Evolutionary conservation across 805 yeast species (phyloP), one percentile per base, ranked within the genome.

Genomic region (Clavispora phyllophila): DNA sequence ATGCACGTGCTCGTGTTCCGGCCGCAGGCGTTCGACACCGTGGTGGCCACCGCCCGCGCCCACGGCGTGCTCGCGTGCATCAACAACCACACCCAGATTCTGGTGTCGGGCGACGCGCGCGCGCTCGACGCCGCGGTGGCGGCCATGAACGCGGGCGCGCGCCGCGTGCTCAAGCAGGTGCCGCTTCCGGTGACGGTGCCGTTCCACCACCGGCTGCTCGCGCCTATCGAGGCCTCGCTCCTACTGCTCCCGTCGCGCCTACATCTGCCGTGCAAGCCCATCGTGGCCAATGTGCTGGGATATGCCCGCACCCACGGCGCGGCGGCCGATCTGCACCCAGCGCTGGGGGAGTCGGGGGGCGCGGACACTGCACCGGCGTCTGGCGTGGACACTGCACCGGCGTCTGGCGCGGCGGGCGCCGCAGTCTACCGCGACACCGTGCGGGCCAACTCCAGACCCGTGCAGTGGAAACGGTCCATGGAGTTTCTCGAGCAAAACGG

Each of bases 111-210:
- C 3, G 52, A 50, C 10, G 44, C 43, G 5, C 32, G 37, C 1
- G 56, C 51, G 1, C 47, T 77, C 2, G 50, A 51, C 7, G 41
- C 45, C 3, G 54, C 57, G 9, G 48, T 70, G 0, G 44, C 19
- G 10, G 47, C 46, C 17, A 27, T 53, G 4, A 43, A 49, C 23
- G 8, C 46, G 13, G 47, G 49, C 37, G 31, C 36, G n/a, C 51
- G 46, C 42, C 48, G 45, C 12, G 54, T 58, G 5, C 49, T 65
- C 10, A 60, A 60, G 45, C 45, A 60, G 3, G 56, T 60, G 1
- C 48, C 48, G 32, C 53, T 77, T 36, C 68, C 75, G 2, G 81
- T 76, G 7, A 56, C 65, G 2, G 70, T 77, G 2, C 81, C 83
- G 14, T 78, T 78, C 55, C 83, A 78, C 54, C 70, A 66, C 44